Percentiles rank a stretch among this genome's conserved stretches.
Conservation (phyloP, 768 basidiomycete species). For the Trametes elegans region DNA sequence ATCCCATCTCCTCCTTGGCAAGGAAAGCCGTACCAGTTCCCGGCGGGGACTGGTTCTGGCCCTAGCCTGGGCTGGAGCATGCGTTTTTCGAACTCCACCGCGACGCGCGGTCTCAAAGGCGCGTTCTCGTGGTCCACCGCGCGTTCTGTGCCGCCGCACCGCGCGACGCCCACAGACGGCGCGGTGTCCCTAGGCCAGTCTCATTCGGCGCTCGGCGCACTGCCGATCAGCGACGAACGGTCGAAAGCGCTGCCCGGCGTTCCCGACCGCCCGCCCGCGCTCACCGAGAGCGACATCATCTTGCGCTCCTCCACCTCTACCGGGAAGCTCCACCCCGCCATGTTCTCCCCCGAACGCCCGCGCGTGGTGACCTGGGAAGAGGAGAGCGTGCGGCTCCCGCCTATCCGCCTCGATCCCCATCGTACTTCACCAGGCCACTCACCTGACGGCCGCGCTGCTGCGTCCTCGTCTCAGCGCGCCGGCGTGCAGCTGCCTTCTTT, state of each 20-base stretch:
- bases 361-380: slow-evolving; percentile 1
- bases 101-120: background rate
- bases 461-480: background rate
- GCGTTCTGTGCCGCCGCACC: background rate
- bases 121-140: background rate
- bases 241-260: background rate
- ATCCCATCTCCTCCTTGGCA: background rate
- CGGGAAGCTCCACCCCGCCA: background rate
- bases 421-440: background rate
- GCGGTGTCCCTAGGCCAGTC: too few relatives aligned
- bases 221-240: background rate
- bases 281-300: slow-evolving; percentile 9
- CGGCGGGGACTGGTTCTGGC: background rate
- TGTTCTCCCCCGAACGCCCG: background rate
- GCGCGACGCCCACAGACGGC: background rate
- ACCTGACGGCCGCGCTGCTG: background rate
- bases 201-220: too few relatives aligned
- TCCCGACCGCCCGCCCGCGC: background rate
- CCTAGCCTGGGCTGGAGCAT: slow-evolving; percentile 1
- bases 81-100: background rate
- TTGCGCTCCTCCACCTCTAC: background rate
- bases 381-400: slow-evolving; percentile 7
- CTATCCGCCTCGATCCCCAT: background rate
- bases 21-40: background rate
- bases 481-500: slow-evolving; percentile 5